These are phyloP conservation scores for Alternaria brassicicola DNA, from an alignment of 2,329 filamentous ascomycete species.

Conservation along the genomic window DNA sequence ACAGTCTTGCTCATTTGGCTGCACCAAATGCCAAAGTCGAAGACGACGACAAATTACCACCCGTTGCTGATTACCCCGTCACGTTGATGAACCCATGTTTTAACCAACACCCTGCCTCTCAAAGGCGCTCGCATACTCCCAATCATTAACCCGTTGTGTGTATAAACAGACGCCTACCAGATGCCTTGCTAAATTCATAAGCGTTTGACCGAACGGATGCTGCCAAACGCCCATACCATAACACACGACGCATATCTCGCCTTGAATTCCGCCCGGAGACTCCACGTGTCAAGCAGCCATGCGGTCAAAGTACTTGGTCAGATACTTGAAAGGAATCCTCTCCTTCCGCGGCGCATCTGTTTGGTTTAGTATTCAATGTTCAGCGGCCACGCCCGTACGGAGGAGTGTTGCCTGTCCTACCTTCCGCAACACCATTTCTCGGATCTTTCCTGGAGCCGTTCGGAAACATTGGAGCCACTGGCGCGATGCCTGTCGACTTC, in stretches of 20 bases:
- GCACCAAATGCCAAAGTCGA: no score
- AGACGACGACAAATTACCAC: background rate
- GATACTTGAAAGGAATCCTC: background rate
- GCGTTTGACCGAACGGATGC: background rate
- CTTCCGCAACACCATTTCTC: conserved; percentile 2
- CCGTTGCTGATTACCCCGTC: background rate
- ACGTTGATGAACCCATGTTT: background rate
- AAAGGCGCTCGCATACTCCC: background rate
- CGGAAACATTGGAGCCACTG: conserved; percentile 30
- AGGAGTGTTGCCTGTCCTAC: background rate
- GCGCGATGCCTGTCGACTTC: conserved; percentile 19
- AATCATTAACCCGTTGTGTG: background rate
- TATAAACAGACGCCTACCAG: background rate
- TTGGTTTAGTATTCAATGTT: background rate
- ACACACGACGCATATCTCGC: background rate
- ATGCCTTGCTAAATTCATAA: background rate
- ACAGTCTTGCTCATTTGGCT: background rate
- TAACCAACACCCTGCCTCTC: background rate
- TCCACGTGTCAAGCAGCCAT: background rate
- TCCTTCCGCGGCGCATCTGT: background rate
- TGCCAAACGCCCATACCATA: background rate
- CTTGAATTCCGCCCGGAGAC: background rate
- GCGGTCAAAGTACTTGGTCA: background rate
- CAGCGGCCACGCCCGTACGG: background rate
- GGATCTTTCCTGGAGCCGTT: conserved; percentile 5